Conservation (phyloP, 2,329 filamentous ascomycete genomes). For the Raffaelea ambrosiae region DNA sequence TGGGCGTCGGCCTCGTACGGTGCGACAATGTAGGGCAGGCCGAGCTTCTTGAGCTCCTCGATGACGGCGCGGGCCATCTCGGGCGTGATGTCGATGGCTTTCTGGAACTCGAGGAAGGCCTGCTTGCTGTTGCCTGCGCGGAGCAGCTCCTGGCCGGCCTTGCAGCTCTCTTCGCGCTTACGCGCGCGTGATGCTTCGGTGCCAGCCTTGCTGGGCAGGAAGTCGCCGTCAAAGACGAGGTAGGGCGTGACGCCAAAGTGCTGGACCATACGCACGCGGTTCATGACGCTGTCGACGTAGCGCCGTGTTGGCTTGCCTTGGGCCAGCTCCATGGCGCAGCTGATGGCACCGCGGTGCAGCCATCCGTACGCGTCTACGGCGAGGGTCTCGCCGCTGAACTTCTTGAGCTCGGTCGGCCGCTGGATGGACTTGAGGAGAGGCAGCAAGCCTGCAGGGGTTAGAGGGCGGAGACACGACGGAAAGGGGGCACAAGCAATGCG, state of each 20-base stretch:
- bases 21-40: constrained; percentile 82
- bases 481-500: neutral
- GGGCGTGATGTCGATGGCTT: constrained; percentile 90
- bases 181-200: constrained; percentile 75
- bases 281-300: constrained; percentile 84
- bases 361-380: constrained; percentile 98
- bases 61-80: constrained; percentile 91
- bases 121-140: constrained; percentile 72
- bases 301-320: constrained; percentile 80
- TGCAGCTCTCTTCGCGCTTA: constrained; percentile 67
- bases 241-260: constrained; percentile 94
- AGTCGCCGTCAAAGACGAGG: constrained; percentile 92
- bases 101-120: constrained; percentile 82
- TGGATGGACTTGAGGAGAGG: constrained; percentile 95
- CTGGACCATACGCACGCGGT: constrained; percentile 85
- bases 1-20: constrained; percentile 98
- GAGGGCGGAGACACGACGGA: neutral
- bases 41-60: constrained; percentile 74
- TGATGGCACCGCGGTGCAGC: constrained; percentile 87
- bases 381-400: constrained; percentile 77
- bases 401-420: constrained; percentile 75
- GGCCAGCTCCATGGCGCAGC: constrained; percentile 85
- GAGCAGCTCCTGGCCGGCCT: constrained; percentile 67
- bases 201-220: constrained; percentile 82
- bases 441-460: constrained; percentile 58